phyloP scores from a whole-genome alignment of 2,329 filamentous ascomycete species.

The Chaetomiaceae sp. region DNA sequence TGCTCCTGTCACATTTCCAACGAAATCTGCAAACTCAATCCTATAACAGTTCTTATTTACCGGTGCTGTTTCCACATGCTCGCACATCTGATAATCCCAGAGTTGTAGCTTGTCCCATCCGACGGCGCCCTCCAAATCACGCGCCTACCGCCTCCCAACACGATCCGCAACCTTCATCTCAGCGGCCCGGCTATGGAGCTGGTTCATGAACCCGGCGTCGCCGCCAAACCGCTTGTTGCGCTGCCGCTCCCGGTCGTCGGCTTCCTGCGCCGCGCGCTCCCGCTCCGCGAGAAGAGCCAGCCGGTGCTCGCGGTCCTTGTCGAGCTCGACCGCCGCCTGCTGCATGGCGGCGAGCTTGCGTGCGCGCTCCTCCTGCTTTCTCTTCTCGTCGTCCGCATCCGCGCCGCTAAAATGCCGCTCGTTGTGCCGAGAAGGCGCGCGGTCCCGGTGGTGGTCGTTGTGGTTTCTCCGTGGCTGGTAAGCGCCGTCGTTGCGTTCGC shows the following conservation, averaged over 20 bases:
- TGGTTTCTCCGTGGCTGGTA: background rate
- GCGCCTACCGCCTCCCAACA: slow-evolving; percentile 27
- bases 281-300: slow-evolving; percentile 59
- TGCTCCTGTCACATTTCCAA: too few species aligned
- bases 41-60: too few species aligned
- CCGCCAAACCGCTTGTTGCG: slow-evolving; percentile 56
- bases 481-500: slow-evolving; percentile 6
- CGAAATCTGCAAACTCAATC: too few species aligned
- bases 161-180: slow-evolving; percentile 47
- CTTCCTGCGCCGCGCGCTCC: slow-evolving; percentile 58
- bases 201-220: slow-evolving; percentile 58
- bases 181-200: slow-evolving; percentile 53
- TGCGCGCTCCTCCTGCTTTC: slow-evolving; percentile 52
- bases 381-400: slow-evolving; percentile 24
- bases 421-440: slow-evolving; percentile 9
- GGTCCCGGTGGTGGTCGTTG: slow-evolving; percentile 6
- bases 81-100: too few species aligned
- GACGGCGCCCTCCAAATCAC: background rate
- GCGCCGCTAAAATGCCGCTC: slow-evolving; percentile 17
- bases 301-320: slow-evolving; percentile 62
- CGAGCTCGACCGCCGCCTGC: slow-evolving; percentile 61
- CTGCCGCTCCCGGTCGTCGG: slow-evolving; percentile 58
- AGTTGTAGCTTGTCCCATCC: too few species aligned
- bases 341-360: slow-evolving; percentile 69
- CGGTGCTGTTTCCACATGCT: background rate